Evolutionary conservation across 2,329 filamentous ascomycete species (phyloP), one percentile per base, ranked within the genome.

Genomic region (Xylaria sp.): DNA sequence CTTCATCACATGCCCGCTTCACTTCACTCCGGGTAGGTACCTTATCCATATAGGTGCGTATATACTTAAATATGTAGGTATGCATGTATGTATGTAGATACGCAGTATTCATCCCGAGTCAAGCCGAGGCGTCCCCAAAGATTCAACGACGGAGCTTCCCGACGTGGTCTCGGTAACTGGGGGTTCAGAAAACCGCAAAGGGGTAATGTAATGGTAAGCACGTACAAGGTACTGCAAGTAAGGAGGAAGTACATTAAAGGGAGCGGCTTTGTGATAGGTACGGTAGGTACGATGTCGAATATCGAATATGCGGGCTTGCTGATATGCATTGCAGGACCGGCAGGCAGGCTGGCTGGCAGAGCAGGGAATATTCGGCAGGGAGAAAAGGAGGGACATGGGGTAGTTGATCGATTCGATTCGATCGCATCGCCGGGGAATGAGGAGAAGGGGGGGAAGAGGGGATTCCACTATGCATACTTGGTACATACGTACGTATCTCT

Each of bases 261-360:
- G 18, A 43, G 41, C 10, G 33, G 1, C 8, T 36, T 36, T 36
- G 33, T 36, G 33, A 36, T 10, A 36, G 33, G 33, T 36, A 36
- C 7, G 33, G 33, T 36, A 8, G 18, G 7, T n/a, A n/a, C 6
- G 15, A 7, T 46, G 7, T 46, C 18, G 41, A 46, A 46, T 46
- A n/a, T 46, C 41, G 41, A 46, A 46, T n/a, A 46, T 46, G 41
- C 41, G 41, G 18, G 41, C 41, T 18, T 18, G 18, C 18, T 43
- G 36, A 41, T 58, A 46, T 58, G 55, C 55, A 43, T 46, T 46
- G 56, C 56, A 58, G 39, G 56, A 23, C 39, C 54, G 56, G 56
- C 56, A 43, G 39, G 55, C 55, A 58, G 55, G n/a, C 28, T 28
- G 28, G 28, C 28, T 28, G 28, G 28, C 28, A 28, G 28, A 28